Percentiles rank a stretch among this genome's conserved stretches.
Evolutionary conservation across 2,329 filamentous ascomycete genomes (phyloP).

Genomic region (Orbilia blumenaviensis): DNA sequence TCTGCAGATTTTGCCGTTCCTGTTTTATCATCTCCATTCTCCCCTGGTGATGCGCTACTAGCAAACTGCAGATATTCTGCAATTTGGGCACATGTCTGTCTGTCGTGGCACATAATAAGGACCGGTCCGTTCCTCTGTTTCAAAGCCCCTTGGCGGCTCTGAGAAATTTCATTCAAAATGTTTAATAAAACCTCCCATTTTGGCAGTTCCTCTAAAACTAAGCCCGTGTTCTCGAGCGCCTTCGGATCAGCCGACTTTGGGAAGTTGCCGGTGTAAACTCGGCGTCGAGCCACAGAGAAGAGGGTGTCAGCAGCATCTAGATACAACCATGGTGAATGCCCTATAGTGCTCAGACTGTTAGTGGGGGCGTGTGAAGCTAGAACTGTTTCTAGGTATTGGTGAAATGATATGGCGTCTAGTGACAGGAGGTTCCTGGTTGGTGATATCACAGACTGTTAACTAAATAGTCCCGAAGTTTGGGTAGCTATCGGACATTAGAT

Average conservation of each 20-base stretch:
- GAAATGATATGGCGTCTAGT: slow-evolving; percentile 88
- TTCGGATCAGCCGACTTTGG: slow-evolving; percentile 68
- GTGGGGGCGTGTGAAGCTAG: slow-evolving; percentile 88
- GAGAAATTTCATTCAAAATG: slow-evolving; percentile 90
- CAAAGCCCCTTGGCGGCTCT: slow-evolving; percentile 85
- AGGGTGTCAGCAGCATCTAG: slow-evolving; percentile 93
- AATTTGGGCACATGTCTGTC: slow-evolving; percentile 84
- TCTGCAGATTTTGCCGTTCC: background rate
- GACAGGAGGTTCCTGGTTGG: slow-evolving; percentile 76
- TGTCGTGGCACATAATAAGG: slow-evolving; percentile 93
- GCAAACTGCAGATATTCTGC: slow-evolving; percentile 91
- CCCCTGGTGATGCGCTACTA: slow-evolving; percentile 71
- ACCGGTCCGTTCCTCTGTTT: slow-evolving; percentile 85
- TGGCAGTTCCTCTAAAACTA: slow-evolving; percentile 90
- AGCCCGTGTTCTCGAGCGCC: slow-evolving; percentile 70
- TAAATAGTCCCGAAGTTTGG: no score
- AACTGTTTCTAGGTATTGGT: slow-evolving; percentile 93
- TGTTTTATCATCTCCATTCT: slow-evolving; percentile 59
- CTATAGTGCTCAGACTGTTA: slow-evolving; percentile 84
- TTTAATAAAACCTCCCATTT: slow-evolving; percentile 94
- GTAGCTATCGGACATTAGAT: background rate
- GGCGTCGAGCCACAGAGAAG: slow-evolving; percentile 85
- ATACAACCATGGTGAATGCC: slow-evolving; percentile 94
- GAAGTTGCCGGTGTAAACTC: slow-evolving; percentile 82
- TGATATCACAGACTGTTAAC: no score